Base-by-base conservation (phyloP, 176 grass and related monocot genomes). In the Oryza glumipatula region DNA sequence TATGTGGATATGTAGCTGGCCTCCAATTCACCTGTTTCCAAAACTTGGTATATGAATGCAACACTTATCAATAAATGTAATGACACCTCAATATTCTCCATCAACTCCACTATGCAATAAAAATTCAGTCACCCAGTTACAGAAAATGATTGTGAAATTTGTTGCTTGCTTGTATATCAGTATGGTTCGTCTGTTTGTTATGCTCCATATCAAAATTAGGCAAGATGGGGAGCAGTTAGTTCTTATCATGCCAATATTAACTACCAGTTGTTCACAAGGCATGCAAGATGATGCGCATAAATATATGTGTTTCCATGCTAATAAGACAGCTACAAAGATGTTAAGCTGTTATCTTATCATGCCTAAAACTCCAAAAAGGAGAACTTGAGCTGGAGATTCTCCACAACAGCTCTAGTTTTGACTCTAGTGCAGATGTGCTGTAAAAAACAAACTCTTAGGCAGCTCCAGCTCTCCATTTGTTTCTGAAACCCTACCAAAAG, bases 231-330 rank as follows among this genome's bases (percentile, higher is more conserved):
- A 44, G 17, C 48, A 21, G 81, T 56, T 82, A 77, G 76, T 69
- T 86, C 78, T 86, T 49, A 77, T 82, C 83, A 66, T 82, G 66
- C 73, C 78, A 86, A 72, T 65, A 45, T 72, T 51, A 77, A 65
- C 64, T 48, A 65, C 15, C 52, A 76, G 17, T 76, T 16, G 48
- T 76, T 76, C 65, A 44, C 3, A 85, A 65, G 82, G 38, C 32
- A 89, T 52, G 47, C 43, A 89, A 23, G 2, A 2, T 63, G 58
- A 23, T 63, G 56, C 22, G 65, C 64, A 68, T 39, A 75, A 41
- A 33, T 71, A 33, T 71, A 69, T 14, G 26, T 8, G 22, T 13
- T 28, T 69, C 74, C 76, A 68, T 43, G 73, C 32, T 68, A 58
- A 67, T 58, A 77, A 84, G 21, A 74, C 7, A 8, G 11, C 28